Percentiles rank a stretch among this genome's conserved stretches.
phyloP scores from a whole-genome alignment of 306 rosid species.

The Quercus robur region DNA sequence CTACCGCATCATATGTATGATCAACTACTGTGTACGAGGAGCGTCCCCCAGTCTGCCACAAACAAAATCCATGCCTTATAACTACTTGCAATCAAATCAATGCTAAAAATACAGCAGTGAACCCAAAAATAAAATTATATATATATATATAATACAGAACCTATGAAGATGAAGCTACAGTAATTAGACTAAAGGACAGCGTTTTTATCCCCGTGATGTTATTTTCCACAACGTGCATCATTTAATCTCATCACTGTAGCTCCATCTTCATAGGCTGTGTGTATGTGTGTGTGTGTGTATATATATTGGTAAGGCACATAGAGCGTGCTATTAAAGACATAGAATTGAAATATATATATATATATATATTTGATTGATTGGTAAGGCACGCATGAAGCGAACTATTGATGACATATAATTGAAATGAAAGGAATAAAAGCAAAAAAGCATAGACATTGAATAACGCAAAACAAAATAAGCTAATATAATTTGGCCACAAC shows the following conservation, averaged over 20 bases:
- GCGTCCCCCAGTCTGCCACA: conserved; percentile 53
- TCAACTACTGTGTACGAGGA: conserved; percentile 84
- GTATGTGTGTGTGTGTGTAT: no score
- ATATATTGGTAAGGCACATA: no score
- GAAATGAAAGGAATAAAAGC: background rate
- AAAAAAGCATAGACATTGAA: background rate
- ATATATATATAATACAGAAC: no score
- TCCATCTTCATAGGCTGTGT: no score
- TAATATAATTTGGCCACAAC: background rate
- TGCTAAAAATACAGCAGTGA: background rate
- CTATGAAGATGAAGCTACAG: no score
- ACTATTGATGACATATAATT: background rate
- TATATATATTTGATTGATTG: no score
- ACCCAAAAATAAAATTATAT: background rate
- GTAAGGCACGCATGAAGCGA: no score
- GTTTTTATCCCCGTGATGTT: no score
- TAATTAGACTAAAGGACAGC: no score
- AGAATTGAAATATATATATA: background rate
- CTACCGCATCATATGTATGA: conserved; percentile 86
- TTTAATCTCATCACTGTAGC: no score
- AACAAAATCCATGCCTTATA: background rate
- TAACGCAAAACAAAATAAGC: background rate
- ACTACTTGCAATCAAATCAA: background rate
- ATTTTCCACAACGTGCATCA: no score
- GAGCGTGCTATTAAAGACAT: no score